A percentile compares a stretch with the other conserved stretches of the same genome.
Evolutionary conservation across 495 filamentous ascomycete genomes (phyloP).

Genomic region (Lasiosphaeria hispida): DNA sequence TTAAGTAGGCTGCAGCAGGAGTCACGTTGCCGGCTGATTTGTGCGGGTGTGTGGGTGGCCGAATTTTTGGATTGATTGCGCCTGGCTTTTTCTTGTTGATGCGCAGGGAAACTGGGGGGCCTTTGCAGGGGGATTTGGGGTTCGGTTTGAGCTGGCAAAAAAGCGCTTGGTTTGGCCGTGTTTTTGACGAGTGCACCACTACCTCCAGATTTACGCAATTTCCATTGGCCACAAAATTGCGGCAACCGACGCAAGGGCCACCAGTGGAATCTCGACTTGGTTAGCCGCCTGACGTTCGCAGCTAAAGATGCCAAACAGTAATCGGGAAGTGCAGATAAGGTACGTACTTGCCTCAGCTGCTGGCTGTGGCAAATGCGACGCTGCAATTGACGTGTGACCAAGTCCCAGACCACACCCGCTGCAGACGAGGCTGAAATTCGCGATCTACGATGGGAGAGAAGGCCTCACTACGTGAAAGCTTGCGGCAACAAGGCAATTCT

Average conservation of each 20-base stretch:
- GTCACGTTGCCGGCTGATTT: conserved; percentile 48
- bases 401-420: too few relatives aligned
- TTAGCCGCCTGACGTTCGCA: conserved; percentile 12
- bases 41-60: conserved; percentile 16
- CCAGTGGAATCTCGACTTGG: conserved; percentile 6
- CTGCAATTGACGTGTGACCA: too few relatives aligned
- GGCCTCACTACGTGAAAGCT: too few relatives aligned
- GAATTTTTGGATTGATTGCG: conserved; percentile 25
- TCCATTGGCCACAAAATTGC: conserved; percentile 33
- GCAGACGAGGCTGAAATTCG: too few relatives aligned
- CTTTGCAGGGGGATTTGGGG: conserved; percentile 33
- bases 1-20: conserved; percentile 42
- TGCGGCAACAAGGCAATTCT: too few relatives aligned
- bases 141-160: conserved; percentile 28
- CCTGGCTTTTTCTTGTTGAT: conserved; percentile 32
- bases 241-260: conserved; percentile 24
- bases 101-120: conserved; percentile 34
- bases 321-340: background rate
- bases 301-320: background rate
- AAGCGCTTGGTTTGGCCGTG: conserved; percentile 23
- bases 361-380: too few relatives aligned
- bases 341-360: background rate
- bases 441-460: too few relatives aligned
- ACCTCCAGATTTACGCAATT: conserved; percentile 17
- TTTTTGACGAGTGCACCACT: conserved; percentile 27